Evolutionary conservation across 2,329 filamentous ascomycete species (phyloP).

Genomic region (Aspergillus bombycis): DNA sequence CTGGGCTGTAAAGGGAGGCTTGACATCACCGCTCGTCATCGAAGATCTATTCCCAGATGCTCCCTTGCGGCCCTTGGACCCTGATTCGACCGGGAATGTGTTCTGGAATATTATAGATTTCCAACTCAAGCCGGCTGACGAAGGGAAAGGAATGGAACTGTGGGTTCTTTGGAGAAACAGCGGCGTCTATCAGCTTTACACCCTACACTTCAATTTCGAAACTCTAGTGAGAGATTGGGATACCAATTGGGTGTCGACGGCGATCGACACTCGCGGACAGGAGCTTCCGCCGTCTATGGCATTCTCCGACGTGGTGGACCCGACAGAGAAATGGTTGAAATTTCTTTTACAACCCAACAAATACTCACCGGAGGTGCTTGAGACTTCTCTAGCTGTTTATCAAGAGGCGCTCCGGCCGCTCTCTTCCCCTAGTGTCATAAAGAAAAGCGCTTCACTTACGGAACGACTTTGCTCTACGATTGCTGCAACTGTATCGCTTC

Average conservation of each 20-base stretch:
- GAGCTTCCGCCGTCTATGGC: slow-evolving; percentile 61
- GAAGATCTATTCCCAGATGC: slow-evolving; percentile 70
- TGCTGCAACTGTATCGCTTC: slow-evolving; percentile 68
- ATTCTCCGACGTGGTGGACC: slow-evolving; percentile 67
- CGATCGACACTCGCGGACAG: slow-evolving; percentile 60
- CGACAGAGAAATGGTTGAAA: slow-evolving; percentile 82
- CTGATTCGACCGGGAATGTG: slow-evolving; percentile 65
- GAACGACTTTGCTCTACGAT: slow-evolving; percentile 77
- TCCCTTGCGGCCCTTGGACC: slow-evolving; percentile 67
- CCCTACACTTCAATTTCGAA: slow-evolving; percentile 71
- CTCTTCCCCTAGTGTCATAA: slow-evolving; percentile 43
- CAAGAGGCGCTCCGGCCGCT: slow-evolving; percentile 62
- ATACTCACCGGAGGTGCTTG: slow-evolving; percentile 77
- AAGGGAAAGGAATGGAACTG: slow-evolving; percentile 61
- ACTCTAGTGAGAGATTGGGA: slow-evolving; percentile 66
- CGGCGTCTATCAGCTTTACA: slow-evolving; percentile 73
- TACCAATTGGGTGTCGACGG: slow-evolving; percentile 70
- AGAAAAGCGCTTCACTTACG: slow-evolving; percentile 62
- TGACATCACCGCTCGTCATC: slow-evolving; percentile 61
- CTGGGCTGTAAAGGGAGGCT: slow-evolving; percentile 73
- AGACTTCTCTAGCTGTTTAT: slow-evolving; percentile 82
- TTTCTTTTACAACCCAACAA: slow-evolving; percentile 81
- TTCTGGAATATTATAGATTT: slow-evolving; percentile 84
- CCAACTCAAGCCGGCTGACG: slow-evolving; percentile 58
- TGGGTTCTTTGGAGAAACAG: slow-evolving; percentile 89